Base-by-base conservation (phyloP, 352 stramenopile genomes). In the Phytophthora aleatoria region DNA sequence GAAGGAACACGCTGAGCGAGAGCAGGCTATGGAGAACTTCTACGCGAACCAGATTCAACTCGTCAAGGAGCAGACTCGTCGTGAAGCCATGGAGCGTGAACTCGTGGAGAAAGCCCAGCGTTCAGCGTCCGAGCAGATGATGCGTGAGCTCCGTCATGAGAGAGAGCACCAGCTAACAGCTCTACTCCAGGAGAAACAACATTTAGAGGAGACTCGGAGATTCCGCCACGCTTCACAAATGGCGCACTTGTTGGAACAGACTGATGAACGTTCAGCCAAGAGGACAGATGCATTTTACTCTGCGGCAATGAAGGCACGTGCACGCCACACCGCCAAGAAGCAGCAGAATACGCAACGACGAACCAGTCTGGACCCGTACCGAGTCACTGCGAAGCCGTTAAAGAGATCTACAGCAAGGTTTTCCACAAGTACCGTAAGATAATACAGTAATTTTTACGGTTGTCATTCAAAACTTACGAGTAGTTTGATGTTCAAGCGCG, bases 81-180 rank as follows among this genome's bases (percentile, higher is more conserved):
- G 77, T 20, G 81, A 92, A 60, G 53, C 75, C 3, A 74, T 81
- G 31, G 81, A 92, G 35, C 82, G 82, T 12, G 69, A 87, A 35
- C 61, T 90, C 0, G 75, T 90, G 8, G 81, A 92, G 63, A 89
- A 92, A 45, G 82, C 83, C 3, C 83, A 90, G 24, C 78, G 80
- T 35, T 58, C 80, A 28, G 84, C 78, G 1, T 91, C 81, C 3
- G 81, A 87, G 50, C 73, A 91, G 43, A 83, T 92, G 69, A 67
- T 90, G 39, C 78, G 80, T 10, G 84, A 92, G 44, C 74, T 91
- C 50, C 77, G 81, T n/a, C 69, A 69, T 26, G 78, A 90, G 11
- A 72, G 76, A 28, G 80, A 92, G 54, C 68, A 74, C 31, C 70
- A 91, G 31, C 64, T 92, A 0, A 24, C 64, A n/a, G 64, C 75